phyloP scores from a whole-genome alignment of 306 rosid species.

The Lathyrus tuberosus region DNA sequence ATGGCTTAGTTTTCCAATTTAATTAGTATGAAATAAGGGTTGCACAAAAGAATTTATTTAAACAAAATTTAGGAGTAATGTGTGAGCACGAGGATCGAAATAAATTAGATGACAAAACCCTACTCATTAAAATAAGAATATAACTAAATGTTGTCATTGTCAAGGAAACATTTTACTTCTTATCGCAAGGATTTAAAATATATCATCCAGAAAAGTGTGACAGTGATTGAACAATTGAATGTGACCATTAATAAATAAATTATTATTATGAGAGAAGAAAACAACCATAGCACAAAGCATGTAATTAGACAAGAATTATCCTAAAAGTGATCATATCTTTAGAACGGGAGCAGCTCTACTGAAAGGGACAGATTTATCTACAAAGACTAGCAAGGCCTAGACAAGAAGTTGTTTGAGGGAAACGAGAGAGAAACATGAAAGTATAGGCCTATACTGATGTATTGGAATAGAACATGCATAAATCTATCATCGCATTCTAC shows the following conservation, averaged over 20 bases:
- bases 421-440: slow-evolving; percentile 15
- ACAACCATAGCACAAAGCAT: slow-evolving; percentile 15
- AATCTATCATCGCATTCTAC: slow-evolving; percentile 15
- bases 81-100: slow-evolving; percentile 15
- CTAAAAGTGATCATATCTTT: neutral
- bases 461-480: slow-evolving; percentile 1
- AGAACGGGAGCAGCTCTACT: slow-evolving; percentile 18
- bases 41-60: neutral
- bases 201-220: slow-evolving; percentile 22
- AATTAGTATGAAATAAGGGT: slow-evolving; percentile 12
- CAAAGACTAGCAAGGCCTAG: slow-evolving; percentile 12
- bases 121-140: slow-evolving; percentile 4
- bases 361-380: neutral
- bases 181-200: slow-evolving; percentile 22
- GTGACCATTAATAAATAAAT: slow-evolving; percentile 17
- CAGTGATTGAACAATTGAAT: slow-evolving; percentile 21
- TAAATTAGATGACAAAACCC: slow-evolving; percentile 11
- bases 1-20: slow-evolving; percentile 32
- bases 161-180: slow-evolving; percentile 18
- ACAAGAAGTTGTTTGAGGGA: slow-evolving; percentile 11
- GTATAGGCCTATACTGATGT: neutral
- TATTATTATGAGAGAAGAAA: neutral
- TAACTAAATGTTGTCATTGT: slow-evolving; percentile 5
- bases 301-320: slow-evolving; percentile 18
- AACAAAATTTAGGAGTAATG: neutral